Conservation (phyloP, 2,329 filamentous ascomycete genomes). For the Fusarium palustre region DNA sequence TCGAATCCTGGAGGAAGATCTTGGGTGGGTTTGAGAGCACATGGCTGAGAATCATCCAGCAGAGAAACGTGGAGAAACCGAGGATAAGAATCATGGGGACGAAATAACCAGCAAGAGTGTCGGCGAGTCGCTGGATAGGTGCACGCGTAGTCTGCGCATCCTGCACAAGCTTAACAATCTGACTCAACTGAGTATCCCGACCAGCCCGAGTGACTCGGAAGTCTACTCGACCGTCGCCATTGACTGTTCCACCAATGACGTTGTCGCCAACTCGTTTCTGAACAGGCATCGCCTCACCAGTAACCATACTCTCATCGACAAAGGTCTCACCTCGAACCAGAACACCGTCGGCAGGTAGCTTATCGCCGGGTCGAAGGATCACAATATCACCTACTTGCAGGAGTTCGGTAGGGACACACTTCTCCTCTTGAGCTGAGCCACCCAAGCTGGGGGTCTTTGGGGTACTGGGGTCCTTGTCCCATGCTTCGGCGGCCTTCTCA, state of each 20-base stretch:
- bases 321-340: slow-evolving; percentile 92
- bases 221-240: slow-evolving; percentile 90
- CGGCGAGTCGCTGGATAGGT: slow-evolving; percentile 92
- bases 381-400: slow-evolving; percentile 95
- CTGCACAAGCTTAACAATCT: slow-evolving; percentile 98
- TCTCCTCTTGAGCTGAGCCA: slow-evolving; percentile 80
- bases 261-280: slow-evolving; percentile 83
- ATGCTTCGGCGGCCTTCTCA: slow-evolving; percentile 87
- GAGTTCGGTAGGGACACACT: slow-evolving; percentile 90
- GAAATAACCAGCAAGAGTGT: slow-evolving; percentile 92
- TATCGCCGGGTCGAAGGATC: slow-evolving; percentile 92
- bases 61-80: slow-evolving; percentile 84
- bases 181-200: slow-evolving; percentile 94
- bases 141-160: slow-evolving; percentile 95
- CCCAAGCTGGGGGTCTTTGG: slow-evolving; percentile 53
- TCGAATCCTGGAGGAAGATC: slow-evolving; percentile 83
- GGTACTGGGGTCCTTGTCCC: slow-evolving; percentile 58
- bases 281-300: slow-evolving; percentile 95
- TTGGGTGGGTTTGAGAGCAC: slow-evolving; percentile 83
- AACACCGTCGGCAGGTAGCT: slow-evolving; percentile 92
- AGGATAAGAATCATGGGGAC: slow-evolving; percentile 89
- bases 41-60: slow-evolving; percentile 96
- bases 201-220: slow-evolving; percentile 93
- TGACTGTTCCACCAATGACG: slow-evolving; percentile 94
- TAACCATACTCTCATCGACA: slow-evolving; percentile 98